Conservation (phyloP, 2,329 filamentous ascomycete genomes). For the Pseudogymnoascus sp. region DNA sequence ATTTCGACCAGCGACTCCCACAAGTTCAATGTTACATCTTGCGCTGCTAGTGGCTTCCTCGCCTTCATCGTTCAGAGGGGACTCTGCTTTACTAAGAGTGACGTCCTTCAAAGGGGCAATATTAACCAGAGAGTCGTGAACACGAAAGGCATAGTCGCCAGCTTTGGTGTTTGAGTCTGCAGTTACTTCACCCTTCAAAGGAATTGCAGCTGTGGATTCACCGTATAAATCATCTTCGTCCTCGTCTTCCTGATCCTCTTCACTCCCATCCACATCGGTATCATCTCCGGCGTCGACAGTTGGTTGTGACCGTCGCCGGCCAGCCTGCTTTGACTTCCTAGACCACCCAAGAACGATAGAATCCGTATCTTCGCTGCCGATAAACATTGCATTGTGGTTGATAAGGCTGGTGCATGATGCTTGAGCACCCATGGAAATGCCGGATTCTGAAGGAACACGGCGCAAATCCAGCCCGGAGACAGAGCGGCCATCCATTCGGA, state of each 20-base stretch:
- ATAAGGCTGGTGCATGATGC: conserved; percentile 64
- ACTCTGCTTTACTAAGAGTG: conserved; percentile 53
- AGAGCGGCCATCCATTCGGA: conserved; percentile 81
- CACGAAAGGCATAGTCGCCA: conserved; percentile 61
- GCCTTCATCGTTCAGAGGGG: conserved; percentile 37
- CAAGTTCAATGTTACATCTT: conserved; percentile 49
- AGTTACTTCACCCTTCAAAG: conserved; percentile 30
- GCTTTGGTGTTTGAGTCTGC: conserved; percentile 35
- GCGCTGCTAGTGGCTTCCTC: conserved; percentile 38
- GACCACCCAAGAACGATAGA: conserved; percentile 77
- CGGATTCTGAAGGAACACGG: conserved; percentile 55
- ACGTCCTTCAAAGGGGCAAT: conserved; percentile 73
- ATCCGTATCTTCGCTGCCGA: conserved; percentile 78
- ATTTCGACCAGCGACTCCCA: conserved; percentile 55
- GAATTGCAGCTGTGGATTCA: conserved; percentile 36
- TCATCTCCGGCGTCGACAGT: conserved; percentile 48
- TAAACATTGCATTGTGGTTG: conserved; percentile 62
- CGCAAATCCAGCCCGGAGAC: conserved; percentile 79
- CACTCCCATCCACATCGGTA: conserved; percentile 33
- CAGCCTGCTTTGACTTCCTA: conserved; percentile 50
- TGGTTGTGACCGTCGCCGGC: conserved; percentile 54
- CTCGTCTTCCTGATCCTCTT: conserved; percentile 47
- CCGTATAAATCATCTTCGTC: conserved; percentile 53
- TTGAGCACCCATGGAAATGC: conserved; percentile 49
- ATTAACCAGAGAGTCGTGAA: conserved; percentile 70